Evolutionary conservation across 2,329 filamentous ascomycete species (phyloP), one percentile per base, ranked within the genome.

Genomic region (Chaetomiaceae sp.): DNA sequence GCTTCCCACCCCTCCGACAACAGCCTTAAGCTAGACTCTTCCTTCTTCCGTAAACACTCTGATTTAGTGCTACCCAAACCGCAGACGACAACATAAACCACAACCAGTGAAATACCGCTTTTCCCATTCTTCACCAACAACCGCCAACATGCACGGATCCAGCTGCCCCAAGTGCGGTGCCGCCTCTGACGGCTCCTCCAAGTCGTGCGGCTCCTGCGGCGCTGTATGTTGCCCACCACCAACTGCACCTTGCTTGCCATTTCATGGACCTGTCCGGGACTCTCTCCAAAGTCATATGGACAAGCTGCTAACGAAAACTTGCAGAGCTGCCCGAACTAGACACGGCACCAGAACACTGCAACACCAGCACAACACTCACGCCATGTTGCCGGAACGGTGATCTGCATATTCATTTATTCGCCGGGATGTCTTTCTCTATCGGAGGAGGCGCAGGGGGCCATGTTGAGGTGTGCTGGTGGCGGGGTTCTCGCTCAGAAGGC

Each of bases 81-180:
- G 6, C 5, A 24, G 22, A 24, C 22, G 22, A 9, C 22, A 5
- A 24, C n/a, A n/a, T n/a, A 10, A 45, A 15, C 11, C 26, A 12
- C 17, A 10, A 20, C 19, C 34, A 34, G 6, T 36, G 2, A 38
- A 5, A 19, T 27, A 19, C 24, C 19, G 32, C 12, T 19, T 29
- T 19, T 20, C 24, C 15, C 47, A 48, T 47, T 19, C 29, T 38
- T 32, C 12, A 44, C 24, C 26, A 27, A 17, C 32, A 43, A 29
- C 26, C 26, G 39, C 29, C 40, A 57, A 36, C 20, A 72, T 72
- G 69, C 68, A 71, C 60, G 62, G 59, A 61, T 56, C 60, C 47
- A 55, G 61, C 57, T 81, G 77, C 71, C 77, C 77, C 67, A 78
- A 75, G 68, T 81, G 77, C 70, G 71, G 69, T 57, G 65, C 68